These are phyloP conservation scores for Cladosporium sp. DNA, from an alignment of 2,329 filamentous ascomycete genomes.

Conservation along the genomic window DNA sequence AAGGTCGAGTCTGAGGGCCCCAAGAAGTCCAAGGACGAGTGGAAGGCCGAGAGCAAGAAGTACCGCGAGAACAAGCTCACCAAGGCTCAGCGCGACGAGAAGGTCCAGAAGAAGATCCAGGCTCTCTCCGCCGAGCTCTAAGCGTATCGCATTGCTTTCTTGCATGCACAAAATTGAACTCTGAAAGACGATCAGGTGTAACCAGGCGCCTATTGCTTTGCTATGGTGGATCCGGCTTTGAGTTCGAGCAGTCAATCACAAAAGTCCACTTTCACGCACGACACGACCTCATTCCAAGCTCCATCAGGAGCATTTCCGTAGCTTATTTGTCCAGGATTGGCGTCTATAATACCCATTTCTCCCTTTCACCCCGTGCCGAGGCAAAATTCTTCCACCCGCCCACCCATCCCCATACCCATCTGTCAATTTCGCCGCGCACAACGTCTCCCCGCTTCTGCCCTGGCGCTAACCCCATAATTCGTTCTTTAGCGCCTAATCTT, in stretches of 20 bases:
- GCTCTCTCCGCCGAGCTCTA: slow-evolving; percentile 59
- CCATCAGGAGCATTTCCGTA: slow-evolving; percentile 15
- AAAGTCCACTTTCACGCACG: slow-evolving; percentile 18
- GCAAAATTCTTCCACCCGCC: background rate
- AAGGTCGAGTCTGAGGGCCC: slow-evolving; percentile 72
- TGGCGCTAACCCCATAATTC: background rate
- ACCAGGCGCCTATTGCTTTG: slow-evolving; percentile 13
- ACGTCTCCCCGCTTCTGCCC: background rate
- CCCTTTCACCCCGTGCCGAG: background rate
- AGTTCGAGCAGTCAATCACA: slow-evolving; percentile 20
- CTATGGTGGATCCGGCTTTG: slow-evolving; percentile 18
- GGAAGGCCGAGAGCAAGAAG: slow-evolving; percentile 76
- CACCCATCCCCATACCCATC: background rate
- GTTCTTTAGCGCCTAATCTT: background rate
- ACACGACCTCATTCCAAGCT: slow-evolving; percentile 14
- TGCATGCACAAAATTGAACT: slow-evolving; percentile 13
- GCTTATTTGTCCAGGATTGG: slow-evolving; percentile 12
- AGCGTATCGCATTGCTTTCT: slow-evolving; percentile 9
- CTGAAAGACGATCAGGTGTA: slow-evolving; percentile 16
- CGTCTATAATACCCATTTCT: slow-evolving; percentile 18
- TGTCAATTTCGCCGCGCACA: slow-evolving; percentile 10
- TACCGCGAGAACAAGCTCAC: slow-evolving; percentile 74
- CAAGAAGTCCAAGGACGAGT: slow-evolving; percentile 95
- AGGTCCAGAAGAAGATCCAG: slow-evolving; percentile 89
- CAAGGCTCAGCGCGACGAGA: slow-evolving; percentile 78